Base-by-base conservation (phyloP, 352 stramenopile genomes). In the Phytopythium cucurbitacearum region DNA sequence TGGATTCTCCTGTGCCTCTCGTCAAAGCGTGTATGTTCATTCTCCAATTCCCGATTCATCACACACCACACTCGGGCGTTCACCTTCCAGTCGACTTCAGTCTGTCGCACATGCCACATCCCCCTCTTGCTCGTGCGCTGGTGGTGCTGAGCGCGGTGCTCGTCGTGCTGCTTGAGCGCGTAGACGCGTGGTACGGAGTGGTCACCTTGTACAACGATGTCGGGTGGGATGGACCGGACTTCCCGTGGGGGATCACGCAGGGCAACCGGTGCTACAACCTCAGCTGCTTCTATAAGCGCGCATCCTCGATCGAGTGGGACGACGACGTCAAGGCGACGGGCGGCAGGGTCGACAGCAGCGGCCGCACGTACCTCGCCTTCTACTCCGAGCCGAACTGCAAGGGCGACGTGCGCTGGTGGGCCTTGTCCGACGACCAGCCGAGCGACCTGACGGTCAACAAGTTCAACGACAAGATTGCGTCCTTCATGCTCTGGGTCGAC, bases 401-500 rank as follows among this genome's bases (percentile, higher is more conserved):
- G 5, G 60, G 64, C 3, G 15, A 52, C 12, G n/a, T 36, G 7
- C 42, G 4, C 34, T 52, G 47, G 47, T 52, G 47, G 47, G 4
- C 35, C 11, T 35, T 33, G 12, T 10, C 60, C 47, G 1, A 50
- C 55, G 8, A 48, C 43, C 3, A 57, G 51, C 33, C 59, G 35
- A 61, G 59, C 34, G 57, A 70, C 44, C 65, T 70, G 36, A 51
- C 44, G 11, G 13, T 36, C 2, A 48, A 61, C 36, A 38, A 28
- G 0, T 47, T 73, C 7, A 44, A 57, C 40, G 65, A 67, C 15
- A 58, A 59, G 37, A 53, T 73, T 0, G 70, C 65, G 16, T 73
- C 65, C 9, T 70, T 73, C 52, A 70, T 67, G 61, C 40, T 65
- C 3, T 69, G 53, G 56, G 56, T 66, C 33, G 49, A 6, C 6